phyloP scores from a whole-genome alignment of 495 filamentous ascomycete genomes.

The Penicillium coprophilum region DNA sequence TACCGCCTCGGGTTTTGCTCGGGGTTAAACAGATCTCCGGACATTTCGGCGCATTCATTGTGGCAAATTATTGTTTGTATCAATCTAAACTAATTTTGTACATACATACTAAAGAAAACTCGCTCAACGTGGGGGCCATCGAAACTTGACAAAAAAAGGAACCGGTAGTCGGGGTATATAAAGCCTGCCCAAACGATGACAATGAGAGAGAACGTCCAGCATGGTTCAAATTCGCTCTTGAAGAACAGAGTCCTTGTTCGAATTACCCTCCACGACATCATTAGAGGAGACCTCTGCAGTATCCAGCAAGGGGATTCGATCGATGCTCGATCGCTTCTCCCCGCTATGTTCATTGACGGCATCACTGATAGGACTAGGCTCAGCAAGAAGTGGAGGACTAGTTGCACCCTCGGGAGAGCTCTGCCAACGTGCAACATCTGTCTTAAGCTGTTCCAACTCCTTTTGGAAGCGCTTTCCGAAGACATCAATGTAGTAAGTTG shows the following conservation, averaged over 20 bases:
- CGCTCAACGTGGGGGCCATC: not conserved
- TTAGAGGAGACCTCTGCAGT: constrained; percentile 26
- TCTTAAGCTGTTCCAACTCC: constrained; percentile 86
- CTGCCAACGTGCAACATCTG: constrained; percentile 90
- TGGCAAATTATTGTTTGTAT: not conserved
- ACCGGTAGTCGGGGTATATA: constrained; percentile 12
- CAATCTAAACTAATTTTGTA: not conserved
- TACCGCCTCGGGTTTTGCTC: constrained; percentile 31
- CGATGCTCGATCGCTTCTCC: constrained; percentile 39
- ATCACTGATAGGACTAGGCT: constrained; percentile 18
- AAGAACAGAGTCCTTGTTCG: constrained; percentile 13
- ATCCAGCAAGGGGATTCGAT: constrained; percentile 46
- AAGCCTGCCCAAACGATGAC: not conserved
- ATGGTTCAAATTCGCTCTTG: constrained; percentile 28
- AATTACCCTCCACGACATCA: constrained; percentile 20
- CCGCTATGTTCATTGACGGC: constrained; percentile 17
- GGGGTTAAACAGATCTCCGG: constrained; percentile 16
- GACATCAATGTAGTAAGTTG: constrained; percentile 95
- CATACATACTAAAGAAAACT: not conserved
- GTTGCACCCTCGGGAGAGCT: constrained; percentile 41
- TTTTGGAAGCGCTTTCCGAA: constrained; percentile 97
- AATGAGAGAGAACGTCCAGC: constrained; percentile 2
- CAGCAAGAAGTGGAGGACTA: constrained; percentile 34
- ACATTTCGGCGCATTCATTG: not conserved
- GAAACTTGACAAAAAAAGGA: not conserved